phyloP scores from a whole-genome alignment of 2,329 filamentous ascomycete genomes.

The Aspergillus ibericus region DNA sequence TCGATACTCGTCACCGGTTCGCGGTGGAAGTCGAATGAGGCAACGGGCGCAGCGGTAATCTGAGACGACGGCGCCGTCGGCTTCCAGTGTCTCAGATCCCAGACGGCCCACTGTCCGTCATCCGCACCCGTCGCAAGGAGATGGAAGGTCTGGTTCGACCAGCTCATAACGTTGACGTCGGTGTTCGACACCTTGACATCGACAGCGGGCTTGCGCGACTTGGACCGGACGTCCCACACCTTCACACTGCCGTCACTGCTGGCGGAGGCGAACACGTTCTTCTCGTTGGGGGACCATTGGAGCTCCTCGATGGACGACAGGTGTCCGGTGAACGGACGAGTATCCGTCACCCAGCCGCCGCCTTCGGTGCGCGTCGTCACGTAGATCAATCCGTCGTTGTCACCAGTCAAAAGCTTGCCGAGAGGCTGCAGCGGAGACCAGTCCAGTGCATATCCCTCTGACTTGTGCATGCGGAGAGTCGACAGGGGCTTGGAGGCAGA shows the following conservation, averaged over 20 bases:
- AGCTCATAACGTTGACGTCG: conserved; percentile 96
- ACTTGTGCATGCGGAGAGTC: conserved; percentile 86
- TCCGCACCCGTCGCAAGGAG: conserved; percentile 90
- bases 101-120: conserved; percentile 90
- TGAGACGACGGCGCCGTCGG: conserved; percentile 53
- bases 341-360: conserved; percentile 86
- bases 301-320: conserved; percentile 85
- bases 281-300: conserved; percentile 93
- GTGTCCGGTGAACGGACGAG: conserved; percentile 79
- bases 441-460: conserved; percentile 94
- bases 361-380: conserved; percentile 81
- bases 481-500: conserved; percentile 85
- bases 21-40: conserved; percentile 91
- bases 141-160: conserved; percentile 85
- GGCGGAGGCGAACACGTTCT: conserved; percentile 89
- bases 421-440: conserved; percentile 82
- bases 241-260: conserved; percentile 93
- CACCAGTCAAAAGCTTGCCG: conserved; percentile 87
- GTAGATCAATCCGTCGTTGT: conserved; percentile 88
- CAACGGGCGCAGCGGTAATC: conserved; percentile 73
- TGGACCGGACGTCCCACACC: conserved; percentile 92
- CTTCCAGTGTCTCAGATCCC: conserved; percentile 97
- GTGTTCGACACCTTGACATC: conserved; percentile 78
- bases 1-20: conserved; percentile 95
- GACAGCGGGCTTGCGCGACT: conserved; percentile 83